Base-by-base conservation (phyloP, 2,329 filamentous ascomycete genomes). In the Verticillium albo-atrum region DNA sequence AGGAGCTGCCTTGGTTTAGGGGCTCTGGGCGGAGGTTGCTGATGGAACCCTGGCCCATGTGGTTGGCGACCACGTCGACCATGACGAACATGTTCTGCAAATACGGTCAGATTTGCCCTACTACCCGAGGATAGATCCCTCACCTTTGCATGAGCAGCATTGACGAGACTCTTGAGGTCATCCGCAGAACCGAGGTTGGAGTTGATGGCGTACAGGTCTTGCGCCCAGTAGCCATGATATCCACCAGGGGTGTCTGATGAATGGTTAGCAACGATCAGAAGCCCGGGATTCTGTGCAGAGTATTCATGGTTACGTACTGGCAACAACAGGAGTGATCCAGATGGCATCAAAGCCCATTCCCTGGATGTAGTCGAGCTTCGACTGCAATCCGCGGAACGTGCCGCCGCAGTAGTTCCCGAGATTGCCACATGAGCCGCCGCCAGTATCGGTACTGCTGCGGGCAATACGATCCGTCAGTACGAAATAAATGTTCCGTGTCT, bases 351-450 rank as follows among this genome's bases (percentile, higher is more conserved):
- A 86, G 26, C 83, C 83, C 79, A 86, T 83, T 55, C 78, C 78
- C 66, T 84, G 77, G 68, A 88, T 87, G 68, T 88, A 88, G 69
- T 87, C 85, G 47, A 88, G 77, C 62, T 83, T 78, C 61, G 82
- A 77, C 64, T 81, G 77, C 30, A 89, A 76, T 6, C 86, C 86
- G 57, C 75, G 71, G 67, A 82, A 89, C 1, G 82, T 84, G 17
- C 86, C 86, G 47, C 84, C 84, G 64, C 86, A 89, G 70, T 87
- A 88, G 27, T 69, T 68, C 28, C 71, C 66, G n/a, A 78, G 70
- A 35, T 73, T 65, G 7, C 72, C 65, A 55, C 77, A 72, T 65
- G 81, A 83, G 1, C 72, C 60, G 25, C 69, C 72, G n/a, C 79
- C 77, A 4, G 74, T 77, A 4, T 73, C 76, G 25, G 77, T 79